phyloP scores from a whole-genome alignment of 2,329 filamentous ascomycete genomes.

The Claviceps arundinis region DNA sequence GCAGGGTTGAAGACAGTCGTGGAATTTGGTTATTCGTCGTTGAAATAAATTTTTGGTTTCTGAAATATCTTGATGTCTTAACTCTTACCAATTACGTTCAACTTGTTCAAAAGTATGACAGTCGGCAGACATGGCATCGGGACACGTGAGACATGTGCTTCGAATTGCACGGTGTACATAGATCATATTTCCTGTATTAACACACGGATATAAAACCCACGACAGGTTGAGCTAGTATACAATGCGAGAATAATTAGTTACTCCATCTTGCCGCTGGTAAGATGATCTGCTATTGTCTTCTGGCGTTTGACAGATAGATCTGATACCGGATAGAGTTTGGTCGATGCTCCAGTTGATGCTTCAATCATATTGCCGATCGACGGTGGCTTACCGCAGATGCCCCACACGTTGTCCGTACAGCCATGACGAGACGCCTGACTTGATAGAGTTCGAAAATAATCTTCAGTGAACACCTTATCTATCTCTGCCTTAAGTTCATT shows the following conservation, averaged over 20 bases:
- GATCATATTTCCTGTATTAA: too few relatives aligned
- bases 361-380: constrained; percentile 32
- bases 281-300: constrained; percentile 42
- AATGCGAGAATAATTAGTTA: neutral
- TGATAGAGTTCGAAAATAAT: constrained; percentile 32
- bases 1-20: neutral
- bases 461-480: constrained; percentile 60
- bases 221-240: neutral
- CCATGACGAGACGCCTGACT: constrained; percentile 18
- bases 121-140: neutral
- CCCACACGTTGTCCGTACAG: constrained; percentile 38
- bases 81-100: neutral
- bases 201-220: neutral
- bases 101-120: neutral
- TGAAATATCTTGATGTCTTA: too few relatives aligned
- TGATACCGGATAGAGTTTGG: constrained; percentile 25
- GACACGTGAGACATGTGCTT: neutral
- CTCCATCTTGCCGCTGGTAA: constrained; percentile 45
- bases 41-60: too few relatives aligned
- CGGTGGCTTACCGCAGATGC: constrained; percentile 30
- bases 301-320: constrained; percentile 37
- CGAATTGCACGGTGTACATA: neutral
- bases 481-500: constrained; percentile 61
- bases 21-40: too few relatives aligned
- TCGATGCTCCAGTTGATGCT: constrained; percentile 19